Conservation (phyloP, 2,329 filamentous ascomycete genomes). For the Leptographium galeiforme region DNA sequence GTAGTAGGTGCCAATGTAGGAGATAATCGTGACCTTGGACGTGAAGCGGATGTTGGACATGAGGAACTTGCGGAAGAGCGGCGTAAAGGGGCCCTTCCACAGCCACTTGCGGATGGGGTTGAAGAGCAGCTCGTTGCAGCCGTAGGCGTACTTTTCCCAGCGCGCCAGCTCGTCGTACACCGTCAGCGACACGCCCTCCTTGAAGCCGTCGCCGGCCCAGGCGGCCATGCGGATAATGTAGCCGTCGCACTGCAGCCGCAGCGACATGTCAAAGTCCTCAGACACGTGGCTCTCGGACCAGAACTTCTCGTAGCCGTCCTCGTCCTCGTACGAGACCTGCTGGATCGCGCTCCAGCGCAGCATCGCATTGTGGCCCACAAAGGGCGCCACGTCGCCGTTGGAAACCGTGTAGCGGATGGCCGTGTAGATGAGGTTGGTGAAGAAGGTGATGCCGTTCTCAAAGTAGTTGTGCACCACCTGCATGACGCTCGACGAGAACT, state of each 20-base stretch:
- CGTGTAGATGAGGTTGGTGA: constrained; percentile 62
- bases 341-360: constrained; percentile 65
- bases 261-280: constrained; percentile 72
- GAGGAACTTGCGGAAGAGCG: constrained; percentile 62
- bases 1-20: constrained; percentile 71
- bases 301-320: constrained; percentile 63
- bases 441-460: constrained; percentile 57
- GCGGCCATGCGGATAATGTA: constrained; percentile 62
- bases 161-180: constrained; percentile 74
- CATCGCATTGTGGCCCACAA: constrained; percentile 70
- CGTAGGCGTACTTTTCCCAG: constrained; percentile 81
- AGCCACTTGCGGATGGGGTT: constrained; percentile 64
- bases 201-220: constrained; percentile 65
- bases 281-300: constrained; percentile 73
- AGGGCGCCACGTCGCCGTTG: constrained; percentile 64
- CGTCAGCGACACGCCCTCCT: constrained; percentile 71
- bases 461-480: constrained; percentile 64
- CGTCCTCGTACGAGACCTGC: constrained; percentile 55
- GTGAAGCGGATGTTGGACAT: constrained; percentile 61
- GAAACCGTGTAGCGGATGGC: constrained; percentile 67
- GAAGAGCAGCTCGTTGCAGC: constrained; percentile 72
- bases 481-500: constrained; percentile 68
- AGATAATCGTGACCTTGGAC: constrained; percentile 62
- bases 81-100: constrained; percentile 62
- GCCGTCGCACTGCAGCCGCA: constrained; percentile 58